Evolutionary conservation across 805 yeast genomes (phyloP).

Genomic region (Saccharomyces eubayanus): DNA sequence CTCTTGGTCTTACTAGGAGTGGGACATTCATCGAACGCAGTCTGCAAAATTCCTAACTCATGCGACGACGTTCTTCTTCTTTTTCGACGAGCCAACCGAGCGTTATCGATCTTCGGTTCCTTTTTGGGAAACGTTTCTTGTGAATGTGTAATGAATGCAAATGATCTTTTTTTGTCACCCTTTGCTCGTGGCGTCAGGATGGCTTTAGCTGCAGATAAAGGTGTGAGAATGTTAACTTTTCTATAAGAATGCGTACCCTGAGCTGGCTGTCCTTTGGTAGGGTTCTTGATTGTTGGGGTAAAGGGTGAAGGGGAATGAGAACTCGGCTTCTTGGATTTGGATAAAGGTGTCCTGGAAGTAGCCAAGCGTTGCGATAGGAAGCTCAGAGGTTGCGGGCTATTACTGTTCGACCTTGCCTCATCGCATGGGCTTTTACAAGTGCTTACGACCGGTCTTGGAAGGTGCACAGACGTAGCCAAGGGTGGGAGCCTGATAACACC

Average conservation of each 20-base stretch:
- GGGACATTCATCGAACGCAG: slow-evolving; percentile 63
- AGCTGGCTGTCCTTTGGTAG: not conserved
- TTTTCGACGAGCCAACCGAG: slow-evolving; percentile 80
- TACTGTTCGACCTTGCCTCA: not conserved
- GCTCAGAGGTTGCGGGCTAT: not conserved
- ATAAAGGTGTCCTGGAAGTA: not conserved
- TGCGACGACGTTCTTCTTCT: slow-evolving; percentile 87
- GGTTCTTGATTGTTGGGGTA: not conserved
- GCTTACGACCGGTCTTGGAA: slow-evolving; percentile 20
- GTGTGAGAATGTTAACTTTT: slow-evolving; percentile 22
- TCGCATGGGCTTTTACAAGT: slow-evolving; percentile 3
- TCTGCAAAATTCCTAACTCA: slow-evolving; percentile 69
- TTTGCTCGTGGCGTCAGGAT: slow-evolving; percentile 26
- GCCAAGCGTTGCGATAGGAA: not conserved
- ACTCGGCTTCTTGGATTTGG: not conserved
- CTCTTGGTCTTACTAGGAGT: slow-evolving; percentile 77
- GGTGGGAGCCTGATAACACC: slow-evolving; percentile 29
- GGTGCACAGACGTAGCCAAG: slow-evolving; percentile 8
- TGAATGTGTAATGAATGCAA: slow-evolving; percentile 86
- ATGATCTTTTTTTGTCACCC: slow-evolving; percentile 31
- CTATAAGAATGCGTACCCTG: slow-evolving; percentile 3
- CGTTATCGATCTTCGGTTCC: slow-evolving; percentile 74
- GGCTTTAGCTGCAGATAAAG: slow-evolving; percentile 29
- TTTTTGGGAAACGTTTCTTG: slow-evolving; percentile 74
- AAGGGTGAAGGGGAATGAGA: not conserved